phyloP scores from a whole-genome alignment of 176 grass and related monocot species.

The Oryza meyeriana region DNA sequence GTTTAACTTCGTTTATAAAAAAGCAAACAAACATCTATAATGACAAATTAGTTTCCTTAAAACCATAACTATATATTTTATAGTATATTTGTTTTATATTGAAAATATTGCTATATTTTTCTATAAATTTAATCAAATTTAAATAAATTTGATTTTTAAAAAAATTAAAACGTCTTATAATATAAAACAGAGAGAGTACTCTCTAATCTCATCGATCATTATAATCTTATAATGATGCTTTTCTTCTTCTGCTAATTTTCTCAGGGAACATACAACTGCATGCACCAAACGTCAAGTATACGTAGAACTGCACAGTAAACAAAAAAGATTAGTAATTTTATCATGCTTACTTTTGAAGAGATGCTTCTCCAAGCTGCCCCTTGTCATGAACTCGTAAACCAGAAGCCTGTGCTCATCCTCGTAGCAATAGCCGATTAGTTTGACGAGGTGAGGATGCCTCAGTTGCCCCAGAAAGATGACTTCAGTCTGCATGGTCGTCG shows the following conservation, averaged over 20 bases:
- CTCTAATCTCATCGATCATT: not conserved
- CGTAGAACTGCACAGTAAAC: not conserved
- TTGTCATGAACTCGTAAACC: constrained; percentile 72
- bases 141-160: too few relatives aligned
- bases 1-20: too few relatives aligned
- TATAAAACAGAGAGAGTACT: too few relatives aligned
- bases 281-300: not conserved
- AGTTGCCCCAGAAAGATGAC: constrained; percentile 61
- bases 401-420: constrained; percentile 65
- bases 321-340: not conserved
- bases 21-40: too few relatives aligned
- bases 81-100: too few relatives aligned
- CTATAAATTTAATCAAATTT: too few relatives aligned
- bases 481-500: constrained; percentile 30
- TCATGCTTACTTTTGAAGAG: constrained; percentile 75
- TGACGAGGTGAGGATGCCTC: constrained; percentile 70
- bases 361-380: constrained; percentile 78
- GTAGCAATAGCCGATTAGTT: constrained; percentile 79
- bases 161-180: too few relatives aligned
- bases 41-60: too few relatives aligned
- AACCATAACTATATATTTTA: too few relatives aligned
- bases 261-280: not conserved
- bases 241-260: not conserved
- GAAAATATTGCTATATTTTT: too few relatives aligned
- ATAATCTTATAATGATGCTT: not conserved